A percentile compares a stretch with the other conserved stretches of the same genome.
These are phyloP conservation scores for Lipomyces sp. DNA, from an alignment of 805 yeast species.

Conservation along the genomic window DNA sequence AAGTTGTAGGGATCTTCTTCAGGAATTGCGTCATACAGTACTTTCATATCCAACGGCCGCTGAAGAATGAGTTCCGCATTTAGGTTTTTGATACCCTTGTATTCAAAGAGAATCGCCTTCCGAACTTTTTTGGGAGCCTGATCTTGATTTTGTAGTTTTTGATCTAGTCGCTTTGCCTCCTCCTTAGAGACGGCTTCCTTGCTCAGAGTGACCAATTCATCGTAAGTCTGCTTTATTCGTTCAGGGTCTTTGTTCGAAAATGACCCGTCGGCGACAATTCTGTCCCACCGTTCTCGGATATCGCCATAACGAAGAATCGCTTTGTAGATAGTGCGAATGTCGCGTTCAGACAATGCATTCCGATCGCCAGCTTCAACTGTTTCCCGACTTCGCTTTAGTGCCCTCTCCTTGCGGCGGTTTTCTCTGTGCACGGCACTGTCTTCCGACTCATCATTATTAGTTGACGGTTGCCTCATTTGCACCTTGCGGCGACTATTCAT, in stretches of 20 bases:
- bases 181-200: constrained; percentile 65
- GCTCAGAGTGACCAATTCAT: constrained; percentile 70
- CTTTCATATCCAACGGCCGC: constrained; percentile 82
- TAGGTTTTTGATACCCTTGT: constrained; percentile 80
- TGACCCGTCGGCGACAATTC: constrained; percentile 85
- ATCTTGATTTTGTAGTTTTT: constrained; percentile 41
- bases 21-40: constrained; percentile 60
- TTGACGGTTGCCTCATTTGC: constrained; percentile 44
- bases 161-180: constrained; percentile 61
- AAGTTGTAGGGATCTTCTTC: constrained; percentile 60
- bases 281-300: constrained; percentile 73
- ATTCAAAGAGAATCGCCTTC: constrained; percentile 87
- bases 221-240: constrained; percentile 71
- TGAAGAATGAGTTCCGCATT: constrained; percentile 86
- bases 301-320: constrained; percentile 84
- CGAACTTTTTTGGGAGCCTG: constrained; percentile 72
- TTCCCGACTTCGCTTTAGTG: constrained; percentile 46
- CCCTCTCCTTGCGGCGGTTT: constrained; percentile 49
- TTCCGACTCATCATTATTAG: constrained; percentile 50
- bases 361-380: constrained; percentile 51
- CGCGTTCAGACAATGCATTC: constrained; percentile 73
- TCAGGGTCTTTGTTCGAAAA: constrained; percentile 84
- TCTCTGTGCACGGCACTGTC: constrained; percentile 49
- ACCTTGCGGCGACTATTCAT: constrained; percentile 77
- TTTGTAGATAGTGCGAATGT: constrained; percentile 81